Conservation (phyloP, 352 stramenopile species). For the Phytophthora meadii region DNA sequence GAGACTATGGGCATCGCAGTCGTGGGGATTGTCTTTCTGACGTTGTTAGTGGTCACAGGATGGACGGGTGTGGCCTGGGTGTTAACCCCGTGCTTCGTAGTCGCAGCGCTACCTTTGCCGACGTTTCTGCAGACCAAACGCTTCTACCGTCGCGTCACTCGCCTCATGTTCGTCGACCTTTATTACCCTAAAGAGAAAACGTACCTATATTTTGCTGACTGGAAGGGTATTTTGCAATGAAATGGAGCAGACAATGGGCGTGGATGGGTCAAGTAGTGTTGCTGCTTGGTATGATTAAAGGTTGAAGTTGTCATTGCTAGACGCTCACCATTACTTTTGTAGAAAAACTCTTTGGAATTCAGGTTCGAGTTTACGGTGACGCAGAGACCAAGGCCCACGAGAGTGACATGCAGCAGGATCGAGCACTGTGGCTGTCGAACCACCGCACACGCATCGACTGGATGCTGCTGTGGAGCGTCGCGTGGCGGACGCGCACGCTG, state of each 20-base stretch:
- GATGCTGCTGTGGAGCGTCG: constrained; percentile 84
- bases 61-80: constrained; percentile 61
- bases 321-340: constrained; percentile 27
- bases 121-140: constrained; percentile 28
- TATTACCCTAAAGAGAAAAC: not conserved
- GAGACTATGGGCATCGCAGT: constrained; percentile 49
- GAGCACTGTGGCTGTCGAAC: constrained; percentile 79
- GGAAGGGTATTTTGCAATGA: not conserved
- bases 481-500: constrained; percentile 58
- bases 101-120: constrained; percentile 45
- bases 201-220: not conserved
- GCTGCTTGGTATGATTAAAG: constrained; percentile 47
- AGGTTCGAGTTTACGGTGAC: constrained; percentile 68
- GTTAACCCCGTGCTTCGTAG: constrained; percentile 64
- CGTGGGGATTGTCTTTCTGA: constrained; percentile 57
- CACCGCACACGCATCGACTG: constrained; percentile 87
- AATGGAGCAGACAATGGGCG: constrained; percentile 63
- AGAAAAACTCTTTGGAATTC: constrained; percentile 72
- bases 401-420: constrained; percentile 49
- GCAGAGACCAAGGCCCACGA: constrained; percentile 64
- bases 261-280: constrained; percentile 81
- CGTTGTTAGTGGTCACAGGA: constrained; percentile 57
- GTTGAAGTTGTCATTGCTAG: constrained; percentile 27
- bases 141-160: constrained; percentile 60
- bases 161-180: constrained; percentile 53